Evolutionary conservation across 2,329 filamentous ascomycete species (phyloP), one percentile per base, ranked within the genome.

Genomic region (Hypoxylon sp.): DNA sequence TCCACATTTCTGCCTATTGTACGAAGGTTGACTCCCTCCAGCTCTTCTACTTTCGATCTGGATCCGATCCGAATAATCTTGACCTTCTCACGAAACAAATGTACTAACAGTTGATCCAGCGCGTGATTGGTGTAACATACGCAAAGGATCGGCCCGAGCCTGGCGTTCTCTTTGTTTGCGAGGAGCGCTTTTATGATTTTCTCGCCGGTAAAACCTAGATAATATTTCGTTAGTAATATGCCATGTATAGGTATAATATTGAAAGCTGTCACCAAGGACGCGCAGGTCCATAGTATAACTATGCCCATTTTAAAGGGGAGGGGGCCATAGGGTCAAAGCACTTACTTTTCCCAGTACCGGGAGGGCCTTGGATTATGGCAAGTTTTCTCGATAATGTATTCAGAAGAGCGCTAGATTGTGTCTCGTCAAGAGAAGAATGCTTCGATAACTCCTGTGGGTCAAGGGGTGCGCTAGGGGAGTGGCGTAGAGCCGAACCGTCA

Each of bases 351-450:
- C 87, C 87, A 0, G 87, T 90, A 0, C 87, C 87, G 0, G 87
- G 87, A 0, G 87, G 87, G 0, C 87, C 87, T 69, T 90, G 86
- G 7, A 89, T 86, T 3, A 89, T 71, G 1, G 82, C 78, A 6
- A 88, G 66, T 23, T 76, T 75, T 1, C 76, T 73, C 0, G 71
- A 74, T 0, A 89, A 67, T 2, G 81, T 75, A 12, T 76, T 69
- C 0, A 86, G 56, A 0, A 88, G 65, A 1, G 83, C 82, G 3
- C 59, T 50, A 3, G 78, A 76, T 51, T 83, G 78, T 0, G 74
- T 76, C 1, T 61, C 47, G 55, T 89, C 85, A 0, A 89, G 74
- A 0, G 65, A 71, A 0, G 80, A 76, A 9, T 65, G 62, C 0
- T 64, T 32, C 3, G 61, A 52, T 2, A 78, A 61, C 3, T 46